These are phyloP conservation scores for Climacium dendroides DNA, from an alignment of 225 moss, liverwort and hornwort species.

Conservation along the genomic window DNA sequence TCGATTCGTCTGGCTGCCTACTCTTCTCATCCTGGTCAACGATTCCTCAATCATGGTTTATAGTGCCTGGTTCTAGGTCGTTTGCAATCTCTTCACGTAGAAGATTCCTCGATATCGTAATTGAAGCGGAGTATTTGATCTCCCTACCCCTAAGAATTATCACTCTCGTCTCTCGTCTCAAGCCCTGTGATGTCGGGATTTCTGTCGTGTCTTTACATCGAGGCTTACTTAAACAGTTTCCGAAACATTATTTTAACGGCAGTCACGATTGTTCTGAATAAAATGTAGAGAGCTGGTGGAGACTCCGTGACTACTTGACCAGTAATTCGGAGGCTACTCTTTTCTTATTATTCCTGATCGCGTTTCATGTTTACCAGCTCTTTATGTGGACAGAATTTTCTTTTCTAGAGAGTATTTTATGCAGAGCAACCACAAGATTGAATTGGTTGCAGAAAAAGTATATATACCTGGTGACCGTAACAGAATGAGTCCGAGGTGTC, in stretches of 20 bases:
- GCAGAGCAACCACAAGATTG: not conserved
- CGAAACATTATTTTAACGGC: not conserved
- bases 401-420: rapidly evolving
- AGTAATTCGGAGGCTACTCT: not conserved
- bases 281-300: no score
- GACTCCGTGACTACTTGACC: not conserved
- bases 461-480: not conserved
- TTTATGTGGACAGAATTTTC: no score
- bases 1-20: no score
- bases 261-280: no score
- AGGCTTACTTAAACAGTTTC: not conserved
- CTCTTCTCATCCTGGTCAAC: not conserved
- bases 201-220: not conserved
- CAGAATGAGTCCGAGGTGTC: not conserved
- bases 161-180: not conserved
- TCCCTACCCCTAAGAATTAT: no score
- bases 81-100: not conserved
- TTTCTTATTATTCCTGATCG: no score
- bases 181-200: not conserved
- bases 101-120: not conserved
- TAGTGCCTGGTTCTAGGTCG: not conserved
- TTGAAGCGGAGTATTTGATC: not conserved
- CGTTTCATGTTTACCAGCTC: no score
- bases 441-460: not conserved
- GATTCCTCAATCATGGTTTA: not conserved